phyloP scores from a whole-genome alignment of 345 rosid species.

The Camelina laxa region DNA sequence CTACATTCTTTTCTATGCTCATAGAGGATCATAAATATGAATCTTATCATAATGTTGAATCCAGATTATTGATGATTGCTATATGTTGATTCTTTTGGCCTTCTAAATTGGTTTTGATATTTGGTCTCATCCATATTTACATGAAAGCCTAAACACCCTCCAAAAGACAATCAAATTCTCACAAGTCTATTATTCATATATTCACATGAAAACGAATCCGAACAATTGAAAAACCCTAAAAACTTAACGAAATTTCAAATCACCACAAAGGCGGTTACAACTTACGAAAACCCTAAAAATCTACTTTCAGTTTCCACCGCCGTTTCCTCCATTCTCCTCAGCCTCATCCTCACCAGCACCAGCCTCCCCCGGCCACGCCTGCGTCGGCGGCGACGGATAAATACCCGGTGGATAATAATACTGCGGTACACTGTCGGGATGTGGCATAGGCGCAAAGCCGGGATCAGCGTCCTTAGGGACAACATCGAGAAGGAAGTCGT shows the following conservation, averaged over 20 bases:
- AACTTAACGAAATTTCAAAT: neutral
- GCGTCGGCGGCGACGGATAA: conserved; percentile 57
- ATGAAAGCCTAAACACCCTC: neutral
- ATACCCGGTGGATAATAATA: conserved; percentile 70
- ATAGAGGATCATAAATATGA: too few species aligned
- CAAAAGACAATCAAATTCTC: neutral
- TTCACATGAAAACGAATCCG: neutral
- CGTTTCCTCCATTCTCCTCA: conserved; percentile 55
- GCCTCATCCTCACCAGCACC: conserved; percentile 55
- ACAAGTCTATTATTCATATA: neutral
- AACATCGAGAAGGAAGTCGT: conserved; percentile 78
- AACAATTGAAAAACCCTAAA: neutral
- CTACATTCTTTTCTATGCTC: too few species aligned
- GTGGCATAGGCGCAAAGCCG: conserved; percentile 51
- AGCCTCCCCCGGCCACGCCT: neutral
- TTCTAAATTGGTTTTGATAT: neutral
- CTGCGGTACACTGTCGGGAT: conserved; percentile 61
- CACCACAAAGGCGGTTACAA: neutral
- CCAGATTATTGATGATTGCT: neutral
- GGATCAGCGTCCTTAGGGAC: conserved; percentile 69
- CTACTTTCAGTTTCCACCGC: conserved; percentile 46
- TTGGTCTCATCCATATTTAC: neutral
- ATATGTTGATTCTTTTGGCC: neutral
- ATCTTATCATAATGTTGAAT: neutral
- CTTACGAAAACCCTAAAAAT: too few species aligned